Base-by-base conservation (phyloP, 345 rosid genomes). In the Leavenworthia alabamica region DNA sequence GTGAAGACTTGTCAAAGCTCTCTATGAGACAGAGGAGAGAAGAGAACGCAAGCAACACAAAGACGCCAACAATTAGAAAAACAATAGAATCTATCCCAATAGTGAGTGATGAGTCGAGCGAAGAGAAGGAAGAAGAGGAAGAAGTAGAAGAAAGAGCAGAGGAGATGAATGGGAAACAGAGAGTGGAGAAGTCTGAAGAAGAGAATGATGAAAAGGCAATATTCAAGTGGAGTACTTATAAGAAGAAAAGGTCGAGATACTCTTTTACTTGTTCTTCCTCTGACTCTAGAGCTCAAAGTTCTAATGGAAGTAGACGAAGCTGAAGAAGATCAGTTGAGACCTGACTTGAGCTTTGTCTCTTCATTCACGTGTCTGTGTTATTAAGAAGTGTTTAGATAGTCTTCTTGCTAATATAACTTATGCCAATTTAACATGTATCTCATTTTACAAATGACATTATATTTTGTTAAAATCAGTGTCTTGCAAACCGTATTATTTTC, bases 211-310 rank as follows among this genome's bases (percentile, higher is more conserved):
- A 75, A 3, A 80, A 75, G 37, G 72, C 71, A 40, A 48, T 82
- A 39, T 56, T 87, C 37, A 72, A 86, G 31, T 93, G 99, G 99
- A 89, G 78, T 66, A 76, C 90, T 27, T 67, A 85, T 66, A 86
- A 81, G 76, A 89, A 84, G 88, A 93, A 84, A 81, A 80, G 97
- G 73, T 89, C 99, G 17, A 89, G 82, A 58, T 84, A 83, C 74
- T 67, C 64, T 7, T 35, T 79, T 20, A 87, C 75, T n/a, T 83
- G 73, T 65, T 77, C 93, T 26, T 89, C 99, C 3, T 71, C 95
- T 9, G 91, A 89, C 69, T 80, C 86, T 31, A 82, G 82, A 73
- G 95, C 86, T 28, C 89, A 82, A 33, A 85, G 73, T 58, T 81
- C 80, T 46, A 69, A 68, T 63, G 96, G 88, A 60, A 83, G 85